Evolutionary conservation across 805 yeast species (phyloP).

Genomic region (Lachancea nothofagi): DNA sequence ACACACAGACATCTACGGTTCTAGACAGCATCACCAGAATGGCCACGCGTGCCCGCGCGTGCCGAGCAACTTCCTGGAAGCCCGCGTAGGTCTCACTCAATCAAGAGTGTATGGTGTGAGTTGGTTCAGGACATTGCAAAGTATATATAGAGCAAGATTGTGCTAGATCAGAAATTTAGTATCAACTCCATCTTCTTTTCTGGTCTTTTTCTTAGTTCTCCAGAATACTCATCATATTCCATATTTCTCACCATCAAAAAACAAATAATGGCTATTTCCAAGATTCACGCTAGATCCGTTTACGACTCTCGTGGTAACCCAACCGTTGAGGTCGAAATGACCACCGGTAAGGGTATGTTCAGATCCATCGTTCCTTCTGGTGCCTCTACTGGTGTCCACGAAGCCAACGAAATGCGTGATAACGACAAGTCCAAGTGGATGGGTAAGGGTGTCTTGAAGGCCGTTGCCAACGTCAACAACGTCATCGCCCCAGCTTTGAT

Average conservation of each 20-base stretch:
- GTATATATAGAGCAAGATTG: not conserved
- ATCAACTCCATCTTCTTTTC: too few species aligned
- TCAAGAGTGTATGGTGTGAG: slow-evolving; percentile 1
- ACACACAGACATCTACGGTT: not conserved
- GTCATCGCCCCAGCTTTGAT: slow-evolving; percentile 91
- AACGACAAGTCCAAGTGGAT: slow-evolving; percentile 96
- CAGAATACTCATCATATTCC: slow-evolving; percentile 20
- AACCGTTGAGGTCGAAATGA: slow-evolving; percentile 96
- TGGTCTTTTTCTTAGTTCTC: slow-evolving; percentile 8
- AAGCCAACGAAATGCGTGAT: slow-evolving; percentile 97
- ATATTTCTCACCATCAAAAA: slow-evolving; percentile 15
- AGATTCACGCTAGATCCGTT: slow-evolving; percentile 91
- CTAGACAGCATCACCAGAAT: too few species aligned
- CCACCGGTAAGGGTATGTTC: slow-evolving; percentile 90
- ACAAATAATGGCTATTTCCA: slow-evolving; percentile 68
- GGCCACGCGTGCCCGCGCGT: too few species aligned
- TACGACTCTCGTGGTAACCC: slow-evolving; percentile 99
- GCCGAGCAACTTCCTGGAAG: slow-evolving; percentile 2
- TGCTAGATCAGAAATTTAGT: too few species aligned
- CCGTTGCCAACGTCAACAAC: slow-evolving; percentile 92
- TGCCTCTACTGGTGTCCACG: slow-evolving; percentile 98
- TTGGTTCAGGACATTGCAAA: not conserved
- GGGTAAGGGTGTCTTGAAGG: slow-evolving; percentile 98
- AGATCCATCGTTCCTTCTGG: slow-evolving; percentile 99
- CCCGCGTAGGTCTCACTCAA: not conserved